These are phyloP conservation scores for Alternaria ethzedia DNA, from an alignment of 2,329 filamentous ascomycete species.

Conservation along the genomic window DNA sequence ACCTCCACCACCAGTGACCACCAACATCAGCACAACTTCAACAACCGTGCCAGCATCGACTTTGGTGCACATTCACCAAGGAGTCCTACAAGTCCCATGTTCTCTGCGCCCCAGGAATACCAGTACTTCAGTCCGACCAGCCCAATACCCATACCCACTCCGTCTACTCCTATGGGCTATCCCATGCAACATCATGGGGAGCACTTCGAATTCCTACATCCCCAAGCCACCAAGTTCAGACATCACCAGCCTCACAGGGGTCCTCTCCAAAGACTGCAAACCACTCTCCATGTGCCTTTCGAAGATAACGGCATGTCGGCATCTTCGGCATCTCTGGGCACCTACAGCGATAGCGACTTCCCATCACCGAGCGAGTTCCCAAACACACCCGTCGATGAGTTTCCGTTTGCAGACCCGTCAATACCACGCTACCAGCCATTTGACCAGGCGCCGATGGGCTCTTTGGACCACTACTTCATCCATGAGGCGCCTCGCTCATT, in stretches of 20 bases:
- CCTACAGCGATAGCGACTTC: slow-evolving; percentile 57
- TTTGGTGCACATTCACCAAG: slow-evolving; percentile 43
- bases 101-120: slow-evolving; percentile 46
- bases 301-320: slow-evolving; percentile 52
- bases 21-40: slow-evolving; percentile 35
- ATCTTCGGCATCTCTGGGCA: slow-evolving; percentile 55
- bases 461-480: slow-evolving; percentile 47
- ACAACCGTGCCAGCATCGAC: slow-evolving; percentile 42
- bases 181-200: slow-evolving; percentile 48
- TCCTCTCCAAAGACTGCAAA: slow-evolving; percentile 53
- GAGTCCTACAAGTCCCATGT: slow-evolving; percentile 47
- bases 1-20: slow-evolving; percentile 27
- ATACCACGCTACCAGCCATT: slow-evolving; percentile 45
- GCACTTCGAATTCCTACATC: slow-evolving; percentile 46
- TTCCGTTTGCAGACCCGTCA: slow-evolving; percentile 49
- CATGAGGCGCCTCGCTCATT: slow-evolving; percentile 45
- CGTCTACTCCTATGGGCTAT: slow-evolving; percentile 47
- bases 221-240: slow-evolving; percentile 46
- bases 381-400: slow-evolving; percentile 54
- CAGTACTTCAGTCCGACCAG: slow-evolving; percentile 46
- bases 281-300: slow-evolving; percentile 48
- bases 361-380: slow-evolving; percentile 56
- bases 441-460: slow-evolving; percentile 46
- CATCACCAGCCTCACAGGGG: slow-evolving; percentile 47
- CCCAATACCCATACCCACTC: slow-evolving; percentile 49